Evolutionary conservation across 164 flowering plant species (phyloP).

Genomic region (Vitis vinifera): ASM3070453v1 NC_081811.1:6654001-6654500

Average conservation of each 20-base stretch:
- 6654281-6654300: constrained; percentile 52
- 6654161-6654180: constrained; percentile 57
- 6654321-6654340: constrained; percentile 49
- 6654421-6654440: constrained; percentile 47
- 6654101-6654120: constrained; percentile 47
- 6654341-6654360: constrained; percentile 44
- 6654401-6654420: constrained; percentile 35
- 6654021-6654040: constrained; percentile 50
- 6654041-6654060: constrained; percentile 46
- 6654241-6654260: no score
- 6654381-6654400: constrained; percentile 38
- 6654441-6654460: constrained; percentile 35
- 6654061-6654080: constrained; percentile 42
- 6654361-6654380: constrained; percentile 46
- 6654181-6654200: constrained; percentile 34
- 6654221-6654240: no score
- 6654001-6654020: constrained; percentile 37
- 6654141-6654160: constrained; percentile 50
- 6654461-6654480: neutral
- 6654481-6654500: constrained; percentile 1
- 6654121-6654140: constrained; percentile 51
- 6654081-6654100: constrained; percentile 29
- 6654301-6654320: constrained; percentile 34
- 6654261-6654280: constrained; percentile 24
- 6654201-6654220: no score